Evolutionary conservation across 805 yeast species (phyloP).

Genomic region (Pachysolen tannophilus): DNA sequence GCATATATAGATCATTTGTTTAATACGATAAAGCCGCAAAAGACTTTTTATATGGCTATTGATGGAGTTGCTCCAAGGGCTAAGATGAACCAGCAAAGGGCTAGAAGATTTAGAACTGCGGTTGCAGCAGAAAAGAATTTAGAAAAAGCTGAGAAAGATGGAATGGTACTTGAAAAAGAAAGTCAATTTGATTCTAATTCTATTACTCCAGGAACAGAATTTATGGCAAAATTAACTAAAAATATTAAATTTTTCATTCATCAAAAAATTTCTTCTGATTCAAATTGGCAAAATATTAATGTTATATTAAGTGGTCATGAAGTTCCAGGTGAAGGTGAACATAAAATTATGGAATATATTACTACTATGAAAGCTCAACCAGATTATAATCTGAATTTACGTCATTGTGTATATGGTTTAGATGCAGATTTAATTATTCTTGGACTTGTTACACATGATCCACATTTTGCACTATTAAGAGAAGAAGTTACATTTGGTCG

Average conservation of each 20-base stretch:
- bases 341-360: conserved; percentile 90
- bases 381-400: conserved; percentile 66
- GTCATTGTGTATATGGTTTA: conserved; percentile 92
- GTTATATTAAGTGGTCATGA: conserved; percentile 87
- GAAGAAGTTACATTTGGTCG: conserved; percentile 92
- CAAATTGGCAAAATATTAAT: conserved; percentile 75
- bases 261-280: conserved; percentile 78
- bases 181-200: conserved; percentile 87
- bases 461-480: conserved; percentile 90
- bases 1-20: conserved; percentile 92
- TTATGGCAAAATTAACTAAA: conserved; percentile 81
- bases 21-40: conserved; percentile 76
- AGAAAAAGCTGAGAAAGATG: conserved; percentile 64
- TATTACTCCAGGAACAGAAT: conserved; percentile 95
- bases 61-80: conserved; percentile 99
- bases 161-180: conserved; percentile 70
- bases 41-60: conserved; percentile 90
- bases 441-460: conserved; percentile 87
- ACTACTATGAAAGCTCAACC: conserved; percentile 70
- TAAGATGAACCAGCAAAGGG: conserved; percentile 95
- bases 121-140: conserved; percentile 80
- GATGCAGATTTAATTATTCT: conserved; percentile 96
- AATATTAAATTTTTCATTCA: conserved; percentile 83
- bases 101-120: conserved; percentile 92
- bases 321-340: conserved; percentile 99